phyloP scores from a whole-genome alignment of 805 yeast species.

The Kurtzmaniella cleridarum region DNA sequence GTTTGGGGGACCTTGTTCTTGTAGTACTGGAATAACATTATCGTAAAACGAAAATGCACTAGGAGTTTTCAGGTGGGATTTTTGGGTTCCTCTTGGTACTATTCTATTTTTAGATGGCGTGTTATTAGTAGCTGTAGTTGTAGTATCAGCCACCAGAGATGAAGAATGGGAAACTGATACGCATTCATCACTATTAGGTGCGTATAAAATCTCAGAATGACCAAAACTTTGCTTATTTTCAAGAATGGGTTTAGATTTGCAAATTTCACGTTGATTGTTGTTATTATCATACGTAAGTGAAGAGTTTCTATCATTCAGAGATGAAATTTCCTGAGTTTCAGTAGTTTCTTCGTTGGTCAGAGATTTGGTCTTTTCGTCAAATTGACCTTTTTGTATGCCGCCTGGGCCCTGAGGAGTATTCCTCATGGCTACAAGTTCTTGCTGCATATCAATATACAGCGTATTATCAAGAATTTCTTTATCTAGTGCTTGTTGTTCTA shows the following conservation, averaged over 20 bases:
- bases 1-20: constrained; percentile 4
- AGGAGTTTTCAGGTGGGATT: constrained; percentile 13
- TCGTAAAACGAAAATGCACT: constrained; percentile 39
- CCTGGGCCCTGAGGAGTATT: not conserved
- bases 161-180: constrained; percentile 5
- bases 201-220: too few relatives aligned
- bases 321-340: constrained; percentile 8
- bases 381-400: constrained; percentile 1
- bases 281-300: not conserved
- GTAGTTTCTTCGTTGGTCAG: constrained; percentile 6
- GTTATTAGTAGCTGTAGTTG: constrained; percentile 3
- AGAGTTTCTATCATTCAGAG: constrained; percentile 7
- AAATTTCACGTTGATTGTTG: constrained; percentile 4
- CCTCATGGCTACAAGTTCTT: constrained; percentile 16
- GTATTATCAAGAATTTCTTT: constrained; percentile 32
- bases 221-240: constrained; percentile 1
- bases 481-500: constrained; percentile 21
- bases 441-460: constrained; percentile 30
- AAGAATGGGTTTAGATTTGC: constrained; percentile 7
- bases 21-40: constrained; percentile 30
- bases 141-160: constrained; percentile 3
- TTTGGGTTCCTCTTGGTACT: not conserved
- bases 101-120: constrained; percentile 1
- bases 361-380: constrained; percentile 10
- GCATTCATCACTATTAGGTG: constrained; percentile 2